A percentile compares a stretch with the other conserved stretches of the same genome.
Conservation (phyloP, 352 stramenopile genomes). For the Phytopythium chamaehyphon region DNA sequence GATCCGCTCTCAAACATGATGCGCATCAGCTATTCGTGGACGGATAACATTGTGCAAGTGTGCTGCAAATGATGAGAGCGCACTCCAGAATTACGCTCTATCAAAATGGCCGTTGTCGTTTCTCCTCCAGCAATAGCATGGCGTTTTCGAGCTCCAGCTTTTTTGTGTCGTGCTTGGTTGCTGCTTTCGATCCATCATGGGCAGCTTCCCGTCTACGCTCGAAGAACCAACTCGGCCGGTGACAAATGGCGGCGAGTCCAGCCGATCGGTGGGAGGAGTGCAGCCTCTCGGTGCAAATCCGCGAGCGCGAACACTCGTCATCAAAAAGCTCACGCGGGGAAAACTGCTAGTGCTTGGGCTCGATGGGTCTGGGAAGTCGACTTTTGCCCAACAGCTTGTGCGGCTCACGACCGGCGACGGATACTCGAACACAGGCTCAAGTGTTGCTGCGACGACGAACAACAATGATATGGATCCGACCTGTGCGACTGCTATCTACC, state of each 20-base stretch:
- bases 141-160: no score
- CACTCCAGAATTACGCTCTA: no score
- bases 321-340: constrained; percentile 38
- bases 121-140: no score
- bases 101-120: no score
- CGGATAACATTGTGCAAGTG: no score
- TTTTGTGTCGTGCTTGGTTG: no score
- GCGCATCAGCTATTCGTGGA: no score
- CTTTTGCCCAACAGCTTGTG: constrained; percentile 40
- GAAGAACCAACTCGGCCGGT: constrained; percentile 17
- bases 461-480: constrained; percentile 3
- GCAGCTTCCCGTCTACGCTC: constrained; percentile 32
- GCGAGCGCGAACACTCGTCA: constrained; percentile 10
- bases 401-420: constrained; percentile 22
- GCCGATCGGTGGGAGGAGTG: background rate
- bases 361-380: constrained; percentile 57
- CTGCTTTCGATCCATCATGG: constrained; percentile 17
- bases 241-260: constrained; percentile 1
- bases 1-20: no score
- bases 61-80: no score
- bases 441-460: constrained; percentile 6
- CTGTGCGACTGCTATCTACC: constrained; percentile 9
- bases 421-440: background rate
- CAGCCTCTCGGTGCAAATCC: constrained; percentile 9
- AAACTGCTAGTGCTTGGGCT: constrained; percentile 47